Conservation (phyloP, 2,329 filamentous ascomycete genomes). For the Colletotrichum higginsianum region DNA sequence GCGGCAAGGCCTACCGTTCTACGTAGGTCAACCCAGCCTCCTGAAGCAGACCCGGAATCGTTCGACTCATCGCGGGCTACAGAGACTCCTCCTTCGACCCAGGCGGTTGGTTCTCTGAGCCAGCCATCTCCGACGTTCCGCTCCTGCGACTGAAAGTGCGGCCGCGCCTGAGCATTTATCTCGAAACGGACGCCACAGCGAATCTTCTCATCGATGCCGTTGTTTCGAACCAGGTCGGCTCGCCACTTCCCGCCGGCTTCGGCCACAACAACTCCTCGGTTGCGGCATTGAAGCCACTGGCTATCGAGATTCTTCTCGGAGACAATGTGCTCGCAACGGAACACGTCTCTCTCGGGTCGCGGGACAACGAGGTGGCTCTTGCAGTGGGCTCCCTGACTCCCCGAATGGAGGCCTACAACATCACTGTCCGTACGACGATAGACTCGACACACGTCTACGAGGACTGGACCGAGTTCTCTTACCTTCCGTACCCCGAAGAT, state of each 20-base stretch:
- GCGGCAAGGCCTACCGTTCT: slow-evolving; percentile 37
- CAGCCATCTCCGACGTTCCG: slow-evolving; percentile 50
- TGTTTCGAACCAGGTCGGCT: slow-evolving; percentile 58
- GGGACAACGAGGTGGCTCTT: slow-evolving; percentile 55
- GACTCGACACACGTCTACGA: slow-evolving; percentile 42
- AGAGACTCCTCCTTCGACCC: slow-evolving; percentile 60
- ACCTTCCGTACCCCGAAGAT: slow-evolving; percentile 59
- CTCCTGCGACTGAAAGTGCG: slow-evolving; percentile 61
- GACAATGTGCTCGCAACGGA: slow-evolving; percentile 52
- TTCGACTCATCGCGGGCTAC: not conserved
- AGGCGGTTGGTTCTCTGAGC: slow-evolving; percentile 59
- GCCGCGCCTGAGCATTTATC: slow-evolving; percentile 63
- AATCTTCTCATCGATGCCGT: slow-evolving; percentile 61
- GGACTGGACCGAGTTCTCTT: slow-evolving; percentile 48
- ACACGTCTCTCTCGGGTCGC: slow-evolving; percentile 53
- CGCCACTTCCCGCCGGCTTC: slow-evolving; percentile 49
- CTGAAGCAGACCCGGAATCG: not conserved
- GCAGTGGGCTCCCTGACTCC: slow-evolving; percentile 54
- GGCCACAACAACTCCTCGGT: slow-evolving; percentile 45
- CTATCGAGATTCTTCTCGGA: slow-evolving; percentile 53
- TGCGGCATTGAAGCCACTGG: slow-evolving; percentile 49
- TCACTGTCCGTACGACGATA: slow-evolving; percentile 51
- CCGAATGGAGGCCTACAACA: slow-evolving; percentile 55
- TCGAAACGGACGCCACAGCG: slow-evolving; percentile 57
- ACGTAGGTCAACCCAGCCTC: slow-evolving; percentile 9